phyloP scores from a whole-genome alignment of 495 filamentous ascomycete species.

The Aspergillus conjunctus region DNA sequence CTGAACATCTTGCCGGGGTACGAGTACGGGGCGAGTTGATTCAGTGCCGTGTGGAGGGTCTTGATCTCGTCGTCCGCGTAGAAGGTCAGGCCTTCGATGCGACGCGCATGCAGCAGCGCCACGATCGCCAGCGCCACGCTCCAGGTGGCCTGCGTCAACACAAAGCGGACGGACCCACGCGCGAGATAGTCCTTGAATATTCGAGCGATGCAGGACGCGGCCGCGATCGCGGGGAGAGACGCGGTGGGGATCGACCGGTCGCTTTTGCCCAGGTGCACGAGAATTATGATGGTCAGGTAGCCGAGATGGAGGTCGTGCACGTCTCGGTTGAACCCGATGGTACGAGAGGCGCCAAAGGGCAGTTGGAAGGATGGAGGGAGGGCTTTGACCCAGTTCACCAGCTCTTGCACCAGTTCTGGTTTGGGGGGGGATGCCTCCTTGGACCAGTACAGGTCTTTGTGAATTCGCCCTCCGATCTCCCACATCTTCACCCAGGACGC shows the following conservation, averaged over 20 bases:
- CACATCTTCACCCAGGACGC: conserved; percentile 1
- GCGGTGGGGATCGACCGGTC: not conserved
- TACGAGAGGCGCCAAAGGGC: not conserved
- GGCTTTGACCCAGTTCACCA: not conserved
- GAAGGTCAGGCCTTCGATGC: not conserved
- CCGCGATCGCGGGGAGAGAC: not conserved
- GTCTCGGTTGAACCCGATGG: not conserved
- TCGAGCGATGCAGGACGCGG: not conserved
- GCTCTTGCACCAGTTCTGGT: not conserved
- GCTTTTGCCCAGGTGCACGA: not conserved
- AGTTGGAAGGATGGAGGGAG: not conserved
- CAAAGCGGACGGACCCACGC: not conserved
- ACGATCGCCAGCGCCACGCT: not conserved
- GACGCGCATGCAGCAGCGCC: not conserved
- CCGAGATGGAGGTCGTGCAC: conserved; percentile 1
- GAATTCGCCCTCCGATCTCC: not conserved
- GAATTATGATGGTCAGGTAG: not conserved
- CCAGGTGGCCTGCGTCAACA: conserved; percentile 1
- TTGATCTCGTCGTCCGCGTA: not conserved
- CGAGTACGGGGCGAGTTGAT: not conserved
- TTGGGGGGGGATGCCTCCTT: not conserved
- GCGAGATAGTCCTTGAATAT: conserved; percentile 10
- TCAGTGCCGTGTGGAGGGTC: not conserved
- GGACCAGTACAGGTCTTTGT: not conserved
- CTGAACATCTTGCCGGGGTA: conserved; percentile 5